A percentile compares a stretch with the other conserved stretches of the same genome.
Conservation (phyloP, 2,329 filamentous ascomycete species). For the Curvularia sp. region DNA sequence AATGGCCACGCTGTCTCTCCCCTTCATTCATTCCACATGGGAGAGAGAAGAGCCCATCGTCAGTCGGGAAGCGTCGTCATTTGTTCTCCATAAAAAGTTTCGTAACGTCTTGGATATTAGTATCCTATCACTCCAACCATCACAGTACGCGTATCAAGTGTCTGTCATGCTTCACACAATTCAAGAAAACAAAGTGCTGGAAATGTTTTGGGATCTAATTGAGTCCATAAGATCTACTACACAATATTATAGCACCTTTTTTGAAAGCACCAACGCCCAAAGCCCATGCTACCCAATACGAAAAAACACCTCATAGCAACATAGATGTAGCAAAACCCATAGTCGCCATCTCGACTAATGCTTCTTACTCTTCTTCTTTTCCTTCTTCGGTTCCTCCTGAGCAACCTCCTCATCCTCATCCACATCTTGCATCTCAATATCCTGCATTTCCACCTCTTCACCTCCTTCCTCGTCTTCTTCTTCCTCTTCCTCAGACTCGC, state of each 20-base stretch:
- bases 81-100: not conserved
- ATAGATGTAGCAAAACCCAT: not conserved
- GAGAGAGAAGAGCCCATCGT: not conserved
- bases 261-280: slow-evolving; percentile 5
- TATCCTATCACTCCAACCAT: not conserved
- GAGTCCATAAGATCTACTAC: slow-evolving; percentile 4
- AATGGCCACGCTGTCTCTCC: not conserved
- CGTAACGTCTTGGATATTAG: not conserved
- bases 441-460: slow-evolving; percentile 24
- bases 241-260: slow-evolving; percentile 10
- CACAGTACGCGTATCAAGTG: not conserved
- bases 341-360: slow-evolving; percentile 10
- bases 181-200: not conserved
- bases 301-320: slow-evolving; percentile 8
- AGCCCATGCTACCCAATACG: slow-evolving; percentile 7
- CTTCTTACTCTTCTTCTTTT: slow-evolving; percentile 19
- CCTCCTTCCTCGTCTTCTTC: slow-evolving; percentile 15
- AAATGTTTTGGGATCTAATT: not conserved
- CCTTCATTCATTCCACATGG: not conserved
- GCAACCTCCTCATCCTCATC: slow-evolving; percentile 7
- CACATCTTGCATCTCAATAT: slow-evolving; percentile 19
- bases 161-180: not conserved
- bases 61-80: too few relatives aligned
- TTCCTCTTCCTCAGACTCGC: slow-evolving; percentile 21
- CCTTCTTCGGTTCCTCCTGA: slow-evolving; percentile 11